phyloP scores from a whole-genome alignment of 331 rosid species.

The Quercus lobata region DNA sequence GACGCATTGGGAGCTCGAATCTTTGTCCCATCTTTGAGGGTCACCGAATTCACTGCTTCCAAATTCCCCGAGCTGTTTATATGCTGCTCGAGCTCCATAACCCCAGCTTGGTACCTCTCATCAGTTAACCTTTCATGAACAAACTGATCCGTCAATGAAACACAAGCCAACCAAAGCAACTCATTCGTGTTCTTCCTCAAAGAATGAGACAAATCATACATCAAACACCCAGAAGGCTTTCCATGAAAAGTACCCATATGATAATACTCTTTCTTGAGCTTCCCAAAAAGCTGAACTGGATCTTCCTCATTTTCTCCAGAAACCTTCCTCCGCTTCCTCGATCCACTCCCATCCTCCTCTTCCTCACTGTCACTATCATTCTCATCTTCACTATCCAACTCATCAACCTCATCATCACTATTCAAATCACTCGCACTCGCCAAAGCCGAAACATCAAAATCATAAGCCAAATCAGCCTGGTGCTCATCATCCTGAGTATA shows the following conservation, averaged over 20 bases:
- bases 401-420: slow-evolving; percentile 47
- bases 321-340: slow-evolving; percentile 58
- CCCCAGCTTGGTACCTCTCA: slow-evolving; percentile 88
- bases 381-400: slow-evolving; percentile 37
- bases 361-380: slow-evolving; percentile 47
- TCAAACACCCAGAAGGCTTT: slow-evolving; percentile 91
- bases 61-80: slow-evolving; percentile 80
- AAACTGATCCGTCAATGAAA: slow-evolving; percentile 87
- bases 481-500: slow-evolving; percentile 74
- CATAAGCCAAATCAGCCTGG: slow-evolving; percentile 80
- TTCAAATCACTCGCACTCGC: slow-evolving; percentile 60
- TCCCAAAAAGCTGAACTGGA: slow-evolving; percentile 52
- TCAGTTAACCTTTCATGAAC: slow-evolving; percentile 85
- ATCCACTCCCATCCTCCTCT: slow-evolving; percentile 33
- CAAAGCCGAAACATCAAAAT: slow-evolving; percentile 63
- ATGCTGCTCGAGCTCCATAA: slow-evolving; percentile 90
- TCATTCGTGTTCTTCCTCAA: slow-evolving; percentile 85
- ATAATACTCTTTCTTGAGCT: slow-evolving; percentile 67
- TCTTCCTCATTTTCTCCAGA: slow-evolving; percentile 42
- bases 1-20: slow-evolving; percentile 66
- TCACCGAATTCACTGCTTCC: slow-evolving; percentile 69
- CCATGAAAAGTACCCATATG: slow-evolving; percentile 89
- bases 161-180: slow-evolving; percentile 82
- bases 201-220: slow-evolving; percentile 78
- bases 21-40: slow-evolving; percentile 84